Base-by-base conservation (phyloP, 768 basidiomycete genomes). In the Hygrocybe punicea region DNA sequence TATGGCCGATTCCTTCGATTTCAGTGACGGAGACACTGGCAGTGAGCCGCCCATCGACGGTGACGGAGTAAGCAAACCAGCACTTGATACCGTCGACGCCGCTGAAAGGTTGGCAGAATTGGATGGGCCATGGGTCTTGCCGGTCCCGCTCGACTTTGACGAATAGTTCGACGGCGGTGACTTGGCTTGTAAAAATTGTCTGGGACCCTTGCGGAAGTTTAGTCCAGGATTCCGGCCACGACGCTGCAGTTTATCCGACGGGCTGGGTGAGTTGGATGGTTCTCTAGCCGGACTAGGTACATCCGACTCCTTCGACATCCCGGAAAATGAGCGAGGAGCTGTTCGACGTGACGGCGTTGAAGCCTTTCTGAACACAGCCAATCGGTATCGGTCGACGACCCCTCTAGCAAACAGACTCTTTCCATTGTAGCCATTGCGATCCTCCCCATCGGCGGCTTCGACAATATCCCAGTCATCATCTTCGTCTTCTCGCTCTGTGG, bases 381-480 rank as follows among this genome's bases (percentile, higher is more conserved):
- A 76, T 56, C 84, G 80, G 68, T 95, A 96, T 53, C 88, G 81
- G 68, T 96, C 93, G 51, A 93, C 91, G 48, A 94, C 89, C 5
- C 93, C 93, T n/a, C 92, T 84, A 42, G 93, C 87, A 66, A 93
- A 94, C 37, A 94, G 79, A 66, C 87, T 93, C 17, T 84, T 82
- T 6, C 85, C 91, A 65, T 86, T 85, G 23, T 86, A 75, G 16
- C 91, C 91, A 59, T 93, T 93, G 58, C 85, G 79, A 56, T 92
- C 91, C 66, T 91, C 91, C n/a, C 84, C 85, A 60, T 87, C 87
- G 5, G 75, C 89, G 37, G 82, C 82, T 64, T 93, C 90, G 58
- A 96, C 81, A 60, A 94, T 83, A 80, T 94, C 93, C 93, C 93
- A 96, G 56, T 93, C 93, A 40, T 92, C 89, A 51, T 93, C 91